phyloP scores from a whole-genome alignment of 768 basidiomycete genomes.

The Collybiopsis luxurians region DNA sequence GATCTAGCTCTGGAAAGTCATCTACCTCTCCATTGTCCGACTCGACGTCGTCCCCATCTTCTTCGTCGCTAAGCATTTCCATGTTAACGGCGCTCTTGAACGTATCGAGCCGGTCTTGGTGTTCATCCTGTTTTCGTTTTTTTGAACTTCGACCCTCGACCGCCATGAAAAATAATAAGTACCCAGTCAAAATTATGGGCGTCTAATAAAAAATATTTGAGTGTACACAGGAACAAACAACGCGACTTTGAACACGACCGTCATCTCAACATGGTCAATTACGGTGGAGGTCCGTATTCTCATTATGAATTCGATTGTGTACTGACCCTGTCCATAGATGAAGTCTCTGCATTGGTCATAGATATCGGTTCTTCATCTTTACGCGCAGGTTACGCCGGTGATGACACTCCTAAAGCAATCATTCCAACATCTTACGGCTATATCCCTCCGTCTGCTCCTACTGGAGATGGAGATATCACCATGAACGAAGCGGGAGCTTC shows the following conservation, averaged over 20 bases:
- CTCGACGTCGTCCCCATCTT: conserved; percentile 42
- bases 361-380: conserved; percentile 91
- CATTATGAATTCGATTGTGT: neutral
- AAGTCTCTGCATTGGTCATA: conserved; percentile 94
- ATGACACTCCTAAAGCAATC: conserved; percentile 92
- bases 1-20: conserved; percentile 70
- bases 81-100: conserved; percentile 44
- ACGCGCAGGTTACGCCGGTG: conserved; percentile 95
- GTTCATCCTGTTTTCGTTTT: conserved; percentile 58
- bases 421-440: conserved; percentile 90
- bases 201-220: neutral
- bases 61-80: conserved; percentile 78
- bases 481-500: conserved; percentile 51
- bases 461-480: conserved; percentile 45
- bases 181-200: no score
- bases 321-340: conserved; percentile 51
- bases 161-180: conserved; percentile 4
- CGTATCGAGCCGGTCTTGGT: conserved; percentile 31
- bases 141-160: conserved; percentile 22
- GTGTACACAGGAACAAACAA: neutral
- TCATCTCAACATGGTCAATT: conserved; percentile 62
- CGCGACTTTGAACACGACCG: neutral
- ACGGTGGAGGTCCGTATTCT: conserved; percentile 66
- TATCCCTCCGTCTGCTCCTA: conserved; percentile 21
- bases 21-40: conserved; percentile 63